Base-by-base conservation (phyloP, 2,329 filamentous ascomycete genomes). In the Myriosclerotinia scirpicola region DNA sequence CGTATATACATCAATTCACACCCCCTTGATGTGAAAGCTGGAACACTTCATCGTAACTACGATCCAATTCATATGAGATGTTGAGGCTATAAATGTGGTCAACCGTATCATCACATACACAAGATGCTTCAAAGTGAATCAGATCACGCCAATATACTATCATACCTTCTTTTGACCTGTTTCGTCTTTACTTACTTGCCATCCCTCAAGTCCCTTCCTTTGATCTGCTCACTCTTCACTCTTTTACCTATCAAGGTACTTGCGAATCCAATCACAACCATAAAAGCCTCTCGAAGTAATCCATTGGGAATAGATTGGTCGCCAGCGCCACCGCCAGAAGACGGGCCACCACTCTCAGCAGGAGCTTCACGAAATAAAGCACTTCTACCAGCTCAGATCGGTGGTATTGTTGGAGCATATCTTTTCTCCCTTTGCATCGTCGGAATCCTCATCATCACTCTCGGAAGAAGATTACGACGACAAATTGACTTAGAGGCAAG, bases 401-500 rank as follows among this genome's bases (percentile, higher is more conserved):
- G 90, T 70, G 92, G 89, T 71, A 90, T 98, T 68, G 84, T 94
- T 67, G 92, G 89, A 69, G 89, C 91, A 67, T 97, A 97, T 85
- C 83, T 93, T 67, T 78, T 92, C 68, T 91, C 87, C 46, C 83
- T 96, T 75, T 82, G 92, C 74, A 78, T 95, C 73, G 86, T 95
- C 73, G 88, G 91, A 73, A 81, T 86, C 44, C 80, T 86, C 56
- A 80, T 93, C 9, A 80, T 92, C 53, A 77, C 85, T 30, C 81
- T 92, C 77, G 77, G 87, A 77, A 76, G 85, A 82, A 77, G 84
- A 81, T 74, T 83, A 75, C 77, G 82, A 44, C 66, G 67, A 15
- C 52, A 78, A 71, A 48, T 70, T 50, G 62, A 70, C 40, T 40
- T 46, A 15, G 65, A 73, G n/a, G 38, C 67, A 36, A 71, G 68